Conservation (phyloP, 2,329 filamentous ascomycete species). For the Westerdykella ornata region DNA sequence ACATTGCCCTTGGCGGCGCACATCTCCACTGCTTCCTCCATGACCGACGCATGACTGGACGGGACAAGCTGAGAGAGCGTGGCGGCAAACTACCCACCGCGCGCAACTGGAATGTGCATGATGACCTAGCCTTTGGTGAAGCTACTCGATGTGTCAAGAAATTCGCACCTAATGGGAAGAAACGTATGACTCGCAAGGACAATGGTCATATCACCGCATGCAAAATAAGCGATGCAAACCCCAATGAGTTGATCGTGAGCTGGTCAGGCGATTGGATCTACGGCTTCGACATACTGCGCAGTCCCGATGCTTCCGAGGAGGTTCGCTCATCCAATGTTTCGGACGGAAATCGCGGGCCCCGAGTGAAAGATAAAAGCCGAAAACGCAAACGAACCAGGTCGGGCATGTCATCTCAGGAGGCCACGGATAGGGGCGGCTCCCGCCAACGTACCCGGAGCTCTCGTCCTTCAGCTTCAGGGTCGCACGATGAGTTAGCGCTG, state of each 20-base stretch:
- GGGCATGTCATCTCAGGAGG: slow-evolving; percentile 26
- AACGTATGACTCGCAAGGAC: slow-evolving; percentile 47
- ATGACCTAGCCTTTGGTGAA: slow-evolving; percentile 51
- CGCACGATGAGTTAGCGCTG: slow-evolving; percentile 45
- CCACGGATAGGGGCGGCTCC: slow-evolving; percentile 41
- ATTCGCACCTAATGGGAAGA: slow-evolving; percentile 57
- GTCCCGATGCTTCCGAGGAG: slow-evolving; percentile 49
- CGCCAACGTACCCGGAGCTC: slow-evolving; percentile 44
- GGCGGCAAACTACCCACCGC: slow-evolving; percentile 44
- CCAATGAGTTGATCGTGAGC: slow-evolving; percentile 61
- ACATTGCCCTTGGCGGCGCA: slow-evolving; percentile 62
- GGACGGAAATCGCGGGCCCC: slow-evolving; percentile 10
- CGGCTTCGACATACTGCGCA: slow-evolving; percentile 57
- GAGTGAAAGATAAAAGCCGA: slow-evolving; percentile 31
- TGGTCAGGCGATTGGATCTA: slow-evolving; percentile 63
- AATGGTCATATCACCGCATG: slow-evolving; percentile 62
- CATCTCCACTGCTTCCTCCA: slow-evolving; percentile 64
- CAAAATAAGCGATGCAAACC: slow-evolving; percentile 63
- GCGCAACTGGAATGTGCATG: slow-evolving; percentile 38
- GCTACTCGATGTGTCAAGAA: slow-evolving; percentile 61
- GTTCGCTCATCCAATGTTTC: slow-evolving; percentile 15
- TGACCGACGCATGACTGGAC: slow-evolving; percentile 60
- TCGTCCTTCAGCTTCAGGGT: slow-evolving; percentile 22
- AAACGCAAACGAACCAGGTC: slow-evolving; percentile 54
- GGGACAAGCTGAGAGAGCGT: slow-evolving; percentile 50